Base-by-base conservation (phyloP, 2,329 filamentous ascomycete genomes). In the Sporothrix luriei region DNA sequence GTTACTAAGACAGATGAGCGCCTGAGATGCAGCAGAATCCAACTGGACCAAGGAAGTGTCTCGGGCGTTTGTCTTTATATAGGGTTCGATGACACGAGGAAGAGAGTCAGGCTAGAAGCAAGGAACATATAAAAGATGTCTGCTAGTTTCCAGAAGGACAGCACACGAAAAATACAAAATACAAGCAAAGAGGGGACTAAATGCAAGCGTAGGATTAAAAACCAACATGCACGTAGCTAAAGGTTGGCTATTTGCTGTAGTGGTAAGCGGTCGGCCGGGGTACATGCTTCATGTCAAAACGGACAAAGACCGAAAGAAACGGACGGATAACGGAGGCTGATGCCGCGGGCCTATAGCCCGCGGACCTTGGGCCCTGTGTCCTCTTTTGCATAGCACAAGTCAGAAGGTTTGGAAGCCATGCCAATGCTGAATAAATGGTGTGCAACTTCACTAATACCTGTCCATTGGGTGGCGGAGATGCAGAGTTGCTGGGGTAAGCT, bases 241-340 rank as follows among this genome's bases (percentile, higher is more conserved):
- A 62, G 43, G 43, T 29, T 49, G 40, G 61, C 26, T 24, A 21
- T 21, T n/a, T 29, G 16, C 11, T 29, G 13, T 14, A 64, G 11
- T 24, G 38, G 38, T 21, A 61, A 43, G 43, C 57, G 57, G 57
- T 38, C 38, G 38, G 21, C 57, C 19, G 54, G 52, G 52, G 3
- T 24, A 57, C 52, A 57, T 29, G 29, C 54, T 14, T 9, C 54
- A 38, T 57, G 29, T 19, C 52, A 55, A 29, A 29, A 16, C 26
- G 24, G 51, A 57, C 16, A 40, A 21, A 46, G 38, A 19, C 57
- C 38, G 40, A 46, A n/a, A n/a, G 40, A 24, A 62, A 43, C 38
- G 38, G 38, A 62, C 38, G n/a, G 38, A 43, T 26, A 62, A 62
- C 38, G 57, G 57, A 62, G 57, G 57, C n/a, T 26, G 19, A 46